Conservation (phyloP, 202 grass and related monocot genomes). For the Digitaria exilis region DNA sequence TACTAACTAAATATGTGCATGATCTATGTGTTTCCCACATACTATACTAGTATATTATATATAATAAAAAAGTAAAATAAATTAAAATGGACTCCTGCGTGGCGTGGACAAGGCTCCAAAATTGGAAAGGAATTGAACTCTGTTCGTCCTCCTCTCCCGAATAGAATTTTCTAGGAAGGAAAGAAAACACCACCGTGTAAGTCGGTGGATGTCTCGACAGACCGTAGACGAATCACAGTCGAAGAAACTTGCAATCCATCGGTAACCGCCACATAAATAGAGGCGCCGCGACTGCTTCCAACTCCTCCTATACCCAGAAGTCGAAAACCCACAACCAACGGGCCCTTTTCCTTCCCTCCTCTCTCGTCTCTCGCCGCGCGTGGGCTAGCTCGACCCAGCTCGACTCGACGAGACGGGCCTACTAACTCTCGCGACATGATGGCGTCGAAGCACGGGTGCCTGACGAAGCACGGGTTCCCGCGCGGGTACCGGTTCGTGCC, state of each 20-base stretch:
- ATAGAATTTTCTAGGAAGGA: neutral
- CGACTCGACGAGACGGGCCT: too few species aligned
- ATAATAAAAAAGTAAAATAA: neutral
- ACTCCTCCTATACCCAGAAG: neutral
- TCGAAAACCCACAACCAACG: too few species aligned
- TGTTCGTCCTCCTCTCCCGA: neutral
- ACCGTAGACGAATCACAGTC: neutral
- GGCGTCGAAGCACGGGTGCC: neutral
- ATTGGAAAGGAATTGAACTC: neutral
- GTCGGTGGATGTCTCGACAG: neutral
- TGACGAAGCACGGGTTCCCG: constrained; percentile 40
- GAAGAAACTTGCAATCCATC: neutral
- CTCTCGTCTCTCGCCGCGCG: too few species aligned
- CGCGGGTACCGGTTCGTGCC: constrained; percentile 38
- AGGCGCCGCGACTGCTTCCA: neutral
- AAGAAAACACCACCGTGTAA: neutral
- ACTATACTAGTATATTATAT: neutral
- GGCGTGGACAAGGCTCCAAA: neutral
- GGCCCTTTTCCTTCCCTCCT: neutral
- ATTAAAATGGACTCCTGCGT: too few species aligned
- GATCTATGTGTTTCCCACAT: neutral
- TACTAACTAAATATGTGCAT: neutral
- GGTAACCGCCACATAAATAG: neutral
- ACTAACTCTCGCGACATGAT: neutral
- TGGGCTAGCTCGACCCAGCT: too few species aligned